Conservation (phyloP, 305 asterid genomes). For the Rubia peregrina region DNA sequence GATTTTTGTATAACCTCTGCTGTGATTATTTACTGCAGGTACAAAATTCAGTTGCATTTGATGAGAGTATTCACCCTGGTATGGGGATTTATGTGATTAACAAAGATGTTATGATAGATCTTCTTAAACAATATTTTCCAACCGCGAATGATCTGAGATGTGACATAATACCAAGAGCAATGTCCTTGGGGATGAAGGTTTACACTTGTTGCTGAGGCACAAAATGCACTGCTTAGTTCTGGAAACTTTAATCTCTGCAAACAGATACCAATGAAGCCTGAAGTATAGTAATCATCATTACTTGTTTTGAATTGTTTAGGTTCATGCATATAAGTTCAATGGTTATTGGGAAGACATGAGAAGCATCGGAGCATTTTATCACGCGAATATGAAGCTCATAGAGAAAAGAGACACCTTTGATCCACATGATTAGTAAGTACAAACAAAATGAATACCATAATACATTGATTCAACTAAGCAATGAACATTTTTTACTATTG, state of each 20-base stretch:
- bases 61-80: constrained; percentile 29
- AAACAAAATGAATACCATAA: not conserved
- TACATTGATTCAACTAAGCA: not conserved
- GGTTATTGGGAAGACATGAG: constrained; percentile 89
- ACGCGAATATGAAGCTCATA: constrained; percentile 57
- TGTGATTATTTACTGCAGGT: constrained; percentile 29
- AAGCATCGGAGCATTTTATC: constrained; percentile 63
- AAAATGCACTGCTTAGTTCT: not conserved
- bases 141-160: constrained; percentile 50
- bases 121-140: constrained; percentile 54
- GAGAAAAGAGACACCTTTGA: constrained; percentile 27
- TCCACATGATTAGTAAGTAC: constrained; percentile 39
- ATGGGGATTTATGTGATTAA: constrained; percentile 77
- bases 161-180: constrained; percentile 64
- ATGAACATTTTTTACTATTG: not conserved
- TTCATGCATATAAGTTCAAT: constrained; percentile 45
- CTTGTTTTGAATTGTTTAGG: constrained; percentile 23
- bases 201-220: not conserved
- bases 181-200: constrained; percentile 80
- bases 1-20: constrained; percentile 13
- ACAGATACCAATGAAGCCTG: not conserved
- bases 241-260: not conserved
- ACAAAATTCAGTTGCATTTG: constrained; percentile 12
- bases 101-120: constrained; percentile 59
- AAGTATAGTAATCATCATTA: not conserved